Base-by-base conservation (phyloP, 495 filamentous ascomycete species). In the Lasiosphaeria miniovina region DNA sequence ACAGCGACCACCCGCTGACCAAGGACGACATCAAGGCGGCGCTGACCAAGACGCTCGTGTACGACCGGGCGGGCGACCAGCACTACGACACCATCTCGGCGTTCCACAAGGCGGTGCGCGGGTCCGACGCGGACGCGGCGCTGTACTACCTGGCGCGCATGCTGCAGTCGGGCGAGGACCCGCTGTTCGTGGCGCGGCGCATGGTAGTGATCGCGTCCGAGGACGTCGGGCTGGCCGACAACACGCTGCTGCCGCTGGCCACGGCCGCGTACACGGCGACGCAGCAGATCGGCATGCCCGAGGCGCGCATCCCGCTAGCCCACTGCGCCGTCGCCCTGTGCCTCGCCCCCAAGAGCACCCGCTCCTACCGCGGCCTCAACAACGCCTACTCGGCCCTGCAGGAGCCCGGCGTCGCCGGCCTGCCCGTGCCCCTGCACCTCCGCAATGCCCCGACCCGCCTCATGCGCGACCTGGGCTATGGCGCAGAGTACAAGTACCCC, bases 31-130 rank as follows among this genome's bases (percentile, higher is more conserved):
- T 98, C 64, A 96, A 96, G 65, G 74, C 79, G 15, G 80, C 88
- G 12, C 78, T 98, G 10, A 97, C 93, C 5, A 89, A 90, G 65
- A 98, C 94, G 0, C 76, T 97, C 11, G 89, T 96, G 46, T 97
- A 98, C 76, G 94, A 98, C 74, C 86, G 94, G 48, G 88, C 90
- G 0, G 94, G 94, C 32, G 94, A 98, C 73, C 89, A 95, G 69
- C 94, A 98, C 73, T 98, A 89, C 72, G 93, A 98, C 68, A 91
- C 89, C 52, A 98, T 98, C 65, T 95, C 90, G 3, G 94, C 94
- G 49, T 94, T 98, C 70, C 94, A 98, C 78, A 98, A 98, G 63
- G 91, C 90, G 12, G 84, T 98, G 34, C 89, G 94, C 15, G 94
- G 94, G 24, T 89, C 86, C 55, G 84, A 94, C 67, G 75, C 93